phyloP scores from a whole-genome alignment of 208 protist species.

The Leishmania mexicana region DNA sequence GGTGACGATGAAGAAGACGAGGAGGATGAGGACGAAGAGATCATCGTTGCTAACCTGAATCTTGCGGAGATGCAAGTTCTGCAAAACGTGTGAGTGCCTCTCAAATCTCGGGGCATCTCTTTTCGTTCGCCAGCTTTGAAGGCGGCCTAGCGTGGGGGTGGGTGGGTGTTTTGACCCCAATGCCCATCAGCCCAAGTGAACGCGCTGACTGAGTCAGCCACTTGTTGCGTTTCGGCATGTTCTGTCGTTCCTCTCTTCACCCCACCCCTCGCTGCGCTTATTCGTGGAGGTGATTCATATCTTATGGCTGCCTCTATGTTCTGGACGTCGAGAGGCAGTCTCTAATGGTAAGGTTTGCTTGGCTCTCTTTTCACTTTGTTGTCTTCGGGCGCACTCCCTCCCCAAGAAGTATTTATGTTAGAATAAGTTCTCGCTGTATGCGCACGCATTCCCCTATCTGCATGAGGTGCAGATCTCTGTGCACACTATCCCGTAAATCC shows the following conservation, averaged over 20 bases:
- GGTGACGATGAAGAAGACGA: constrained; percentile 31
- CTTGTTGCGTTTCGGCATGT: background rate
- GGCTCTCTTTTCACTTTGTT: background rate
- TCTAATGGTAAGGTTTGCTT: background rate
- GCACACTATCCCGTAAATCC: background rate
- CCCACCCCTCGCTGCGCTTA: background rate
- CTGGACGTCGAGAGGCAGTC: background rate
- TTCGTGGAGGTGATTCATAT: background rate
- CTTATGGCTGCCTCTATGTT: background rate
- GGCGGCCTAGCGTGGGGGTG: background rate
- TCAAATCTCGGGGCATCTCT: background rate
- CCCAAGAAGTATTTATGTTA: background rate
- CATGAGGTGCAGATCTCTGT: background rate
- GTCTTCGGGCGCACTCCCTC: background rate
- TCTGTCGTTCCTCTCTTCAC: background rate
- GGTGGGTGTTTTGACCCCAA: background rate
- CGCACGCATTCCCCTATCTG: background rate
- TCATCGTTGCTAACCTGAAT: constrained; percentile 41
- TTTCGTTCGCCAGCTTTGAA: background rate
- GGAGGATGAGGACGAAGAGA: constrained; percentile 46
- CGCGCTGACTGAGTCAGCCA: background rate
- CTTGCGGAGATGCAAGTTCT: constrained; percentile 6
- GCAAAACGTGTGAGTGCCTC: background rate
- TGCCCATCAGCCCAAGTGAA: background rate
- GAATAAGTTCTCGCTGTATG: background rate